These are phyloP conservation scores for Candida sanyaensis DNA, from an alignment of 1,139 yeast genomes.

Conservation along the genomic window DNA sequence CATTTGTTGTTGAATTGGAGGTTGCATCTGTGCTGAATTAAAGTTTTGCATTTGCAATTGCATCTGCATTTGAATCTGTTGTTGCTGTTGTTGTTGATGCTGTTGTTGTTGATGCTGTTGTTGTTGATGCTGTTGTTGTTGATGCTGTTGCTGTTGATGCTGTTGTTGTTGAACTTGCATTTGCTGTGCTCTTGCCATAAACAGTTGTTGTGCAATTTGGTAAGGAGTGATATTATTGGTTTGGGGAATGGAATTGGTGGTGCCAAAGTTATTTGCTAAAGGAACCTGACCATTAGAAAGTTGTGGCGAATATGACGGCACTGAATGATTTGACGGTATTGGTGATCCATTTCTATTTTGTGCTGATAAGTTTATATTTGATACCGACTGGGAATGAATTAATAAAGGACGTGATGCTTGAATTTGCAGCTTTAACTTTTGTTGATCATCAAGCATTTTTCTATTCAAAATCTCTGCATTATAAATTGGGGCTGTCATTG, in stretches of 20 bases:
- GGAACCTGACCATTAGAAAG: background rate
- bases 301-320: background rate
- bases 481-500: slow-evolving; percentile 39
- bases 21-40: background rate
- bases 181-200: slow-evolving; percentile 8
- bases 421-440: slow-evolving; percentile 6
- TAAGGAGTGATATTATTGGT: slow-evolving; percentile 4
- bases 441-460: slow-evolving; percentile 10
- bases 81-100: slow-evolving; percentile 9
- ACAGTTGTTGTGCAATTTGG: slow-evolving; percentile 9
- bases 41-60: background rate
- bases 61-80: background rate
- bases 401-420: slow-evolving; percentile 10
- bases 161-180: slow-evolving; percentile 8
- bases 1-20: slow-evolving; percentile 4
- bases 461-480: slow-evolving; percentile 20
- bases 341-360: background rate
- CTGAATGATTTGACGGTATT: background rate
- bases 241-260: background rate
- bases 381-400: slow-evolving; percentile 12
- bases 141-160: background rate
- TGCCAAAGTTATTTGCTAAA: background rate
- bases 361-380: slow-evolving; percentile 1
- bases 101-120: slow-evolving; percentile 11
- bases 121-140: slow-evolving; percentile 7